Conservation (phyloP, 164 flowering plant species). For the Hamamelis virginiana region DNA sequence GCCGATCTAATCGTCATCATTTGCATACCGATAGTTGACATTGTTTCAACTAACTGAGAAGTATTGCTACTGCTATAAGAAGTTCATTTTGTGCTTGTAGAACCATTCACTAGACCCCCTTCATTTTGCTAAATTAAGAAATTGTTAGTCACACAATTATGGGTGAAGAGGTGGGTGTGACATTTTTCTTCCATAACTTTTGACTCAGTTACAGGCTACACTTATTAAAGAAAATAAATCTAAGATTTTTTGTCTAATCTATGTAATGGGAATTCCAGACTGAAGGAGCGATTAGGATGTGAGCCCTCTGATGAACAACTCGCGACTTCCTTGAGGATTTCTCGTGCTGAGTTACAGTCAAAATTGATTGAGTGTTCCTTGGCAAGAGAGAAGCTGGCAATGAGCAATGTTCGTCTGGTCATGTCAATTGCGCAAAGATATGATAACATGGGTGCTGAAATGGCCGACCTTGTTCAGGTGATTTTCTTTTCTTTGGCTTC, state of each 20-base stretch:
- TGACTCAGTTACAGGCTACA: no score
- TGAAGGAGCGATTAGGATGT: constrained; percentile 74
- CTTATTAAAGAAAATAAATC: no score
- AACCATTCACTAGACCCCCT: no score
- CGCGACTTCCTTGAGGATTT: constrained; percentile 67
- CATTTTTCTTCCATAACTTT: no score
- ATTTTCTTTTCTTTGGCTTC: constrained; percentile 7
- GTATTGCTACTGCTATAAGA: not conserved
- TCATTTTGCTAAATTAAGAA: no score
- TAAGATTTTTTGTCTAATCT: not conserved
- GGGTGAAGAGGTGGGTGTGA: no score
- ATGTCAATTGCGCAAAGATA: constrained; percentile 91
- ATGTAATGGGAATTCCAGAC: constrained; percentile 34
- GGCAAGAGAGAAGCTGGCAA: constrained; percentile 89
- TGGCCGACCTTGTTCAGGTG: constrained; percentile 98
- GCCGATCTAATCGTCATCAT: no score
- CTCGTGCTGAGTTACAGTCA: constrained; percentile 60
- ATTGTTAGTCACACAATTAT: no score
- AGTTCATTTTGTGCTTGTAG: not conserved
- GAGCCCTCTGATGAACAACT: constrained; percentile 91
- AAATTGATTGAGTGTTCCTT: constrained; percentile 63
- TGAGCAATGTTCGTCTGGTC: constrained; percentile 97
- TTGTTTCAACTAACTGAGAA: not conserved
- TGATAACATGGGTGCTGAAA: constrained; percentile 87
- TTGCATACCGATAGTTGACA: no score